These are phyloP conservation scores for Tetrapisispora phaffii DNA, from an alignment of 805 yeast genomes.

Conservation along the genomic window DNA sequence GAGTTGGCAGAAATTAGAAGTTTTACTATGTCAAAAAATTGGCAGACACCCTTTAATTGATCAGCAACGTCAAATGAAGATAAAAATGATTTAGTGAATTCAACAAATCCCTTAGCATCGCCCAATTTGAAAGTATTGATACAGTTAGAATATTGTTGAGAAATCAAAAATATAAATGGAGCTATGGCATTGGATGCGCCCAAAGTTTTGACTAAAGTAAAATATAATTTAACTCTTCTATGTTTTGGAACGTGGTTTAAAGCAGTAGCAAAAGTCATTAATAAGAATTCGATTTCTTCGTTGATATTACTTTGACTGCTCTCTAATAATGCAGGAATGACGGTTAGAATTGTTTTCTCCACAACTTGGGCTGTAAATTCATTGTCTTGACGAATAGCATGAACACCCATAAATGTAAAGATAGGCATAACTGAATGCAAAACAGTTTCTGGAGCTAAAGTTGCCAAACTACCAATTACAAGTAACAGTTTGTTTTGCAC, in stretches of 20 bases:
- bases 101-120: conserved; percentile 60
- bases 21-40: conserved; percentile 36
- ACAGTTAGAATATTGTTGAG: conserved; percentile 60
- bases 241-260: conserved; percentile 94
- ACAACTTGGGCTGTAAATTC: conserved; percentile 88
- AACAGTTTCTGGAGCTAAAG: conserved; percentile 81
- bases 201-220: conserved; percentile 66
- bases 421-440: conserved; percentile 98
- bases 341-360: conserved; percentile 80
- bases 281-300: conserved; percentile 71
- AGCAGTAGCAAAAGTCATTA: conserved; percentile 88
- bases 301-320: conserved; percentile 32
- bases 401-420: conserved; percentile 98
- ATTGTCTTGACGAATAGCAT: conserved; percentile 92
- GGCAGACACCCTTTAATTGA: conserved; percentile 47
- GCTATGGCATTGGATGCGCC: conserved; percentile 61
- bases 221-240: conserved; percentile 77
- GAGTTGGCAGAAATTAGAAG: conserved; percentile 36
- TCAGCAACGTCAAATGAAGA: conserved; percentile 58
- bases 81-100: conserved; percentile 62
- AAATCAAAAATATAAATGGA: conserved; percentile 64
- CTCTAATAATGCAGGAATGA: conserved; percentile 78
- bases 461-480: conserved; percentile 79
- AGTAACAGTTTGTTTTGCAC: conserved; percentile 82
- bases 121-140: conserved; percentile 45